phyloP scores from a whole-genome alignment of 2,329 filamentous ascomycete species.

The Bimuria novae-zelandiae region DNA sequence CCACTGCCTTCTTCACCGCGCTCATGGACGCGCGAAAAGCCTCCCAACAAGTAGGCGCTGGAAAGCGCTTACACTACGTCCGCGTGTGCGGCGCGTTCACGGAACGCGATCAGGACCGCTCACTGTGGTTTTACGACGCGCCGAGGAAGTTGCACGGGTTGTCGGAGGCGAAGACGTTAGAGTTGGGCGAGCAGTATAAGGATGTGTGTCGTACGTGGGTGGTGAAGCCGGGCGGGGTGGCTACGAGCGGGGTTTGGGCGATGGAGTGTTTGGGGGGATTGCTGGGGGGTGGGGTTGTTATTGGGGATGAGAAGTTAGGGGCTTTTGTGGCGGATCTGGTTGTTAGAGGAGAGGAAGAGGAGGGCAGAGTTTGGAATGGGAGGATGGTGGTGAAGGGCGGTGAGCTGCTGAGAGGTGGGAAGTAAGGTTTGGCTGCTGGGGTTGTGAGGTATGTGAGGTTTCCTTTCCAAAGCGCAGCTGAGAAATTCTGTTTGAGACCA shows the following conservation, averaged over 20 bases:
- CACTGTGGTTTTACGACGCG: slow-evolving; percentile 15
- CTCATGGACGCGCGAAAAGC: slow-evolving; percentile 6
- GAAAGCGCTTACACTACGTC: slow-evolving; percentile 20
- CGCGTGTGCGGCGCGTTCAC: slow-evolving; percentile 22
- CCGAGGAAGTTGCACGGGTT: slow-evolving; percentile 22
- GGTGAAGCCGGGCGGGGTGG: slow-evolving; percentile 22
- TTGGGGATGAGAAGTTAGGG: slow-evolving; percentile 19
- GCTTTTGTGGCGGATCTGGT: slow-evolving; percentile 22
- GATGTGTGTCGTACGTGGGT: slow-evolving; percentile 20
- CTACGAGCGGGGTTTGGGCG: slow-evolving; percentile 2
- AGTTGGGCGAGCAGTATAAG: slow-evolving; percentile 16
- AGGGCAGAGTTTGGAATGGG: slow-evolving; percentile 10
- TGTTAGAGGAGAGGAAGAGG: slow-evolving; percentile 14
- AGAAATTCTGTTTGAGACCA: no score
- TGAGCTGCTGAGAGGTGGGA: not conserved
- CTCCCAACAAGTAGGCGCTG: not conserved
- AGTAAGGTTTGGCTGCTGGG: no score
- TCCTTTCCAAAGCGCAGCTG: not conserved
- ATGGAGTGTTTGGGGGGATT: slow-evolving; percentile 1
- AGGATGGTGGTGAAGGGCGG: slow-evolving; percentile 12
- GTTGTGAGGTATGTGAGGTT: not conserved
- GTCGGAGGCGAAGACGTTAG: slow-evolving; percentile 14
- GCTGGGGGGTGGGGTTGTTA: slow-evolving; percentile 8
- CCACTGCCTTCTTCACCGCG: slow-evolving; percentile 19
- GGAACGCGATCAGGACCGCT: slow-evolving; percentile 16